A percentile compares a stretch with the other conserved stretches of the same genome.
phyloP scores from a whole-genome alignment of 164 flowering plant genomes.

The Nymphaea colorata region DNA sequence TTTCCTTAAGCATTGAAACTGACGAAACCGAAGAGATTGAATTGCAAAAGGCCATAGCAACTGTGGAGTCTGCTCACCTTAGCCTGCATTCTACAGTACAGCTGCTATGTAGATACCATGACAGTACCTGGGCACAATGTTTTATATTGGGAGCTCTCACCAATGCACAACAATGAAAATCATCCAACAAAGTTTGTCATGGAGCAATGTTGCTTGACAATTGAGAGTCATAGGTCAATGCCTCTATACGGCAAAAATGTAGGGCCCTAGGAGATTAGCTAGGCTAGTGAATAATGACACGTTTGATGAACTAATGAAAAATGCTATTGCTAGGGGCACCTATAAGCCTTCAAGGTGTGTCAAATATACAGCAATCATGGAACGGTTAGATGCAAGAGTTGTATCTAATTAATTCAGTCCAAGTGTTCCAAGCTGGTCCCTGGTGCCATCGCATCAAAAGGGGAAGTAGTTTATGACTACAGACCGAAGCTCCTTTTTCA shows the following conservation, averaged over 20 bases:
- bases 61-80: conserved; percentile 24
- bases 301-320: conserved; percentile 80
- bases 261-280: conserved; percentile 53
- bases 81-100: conserved; percentile 50
- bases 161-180: conserved; percentile 17
- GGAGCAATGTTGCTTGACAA: conserved; percentile 45
- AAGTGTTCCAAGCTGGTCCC: conserved; percentile 42
- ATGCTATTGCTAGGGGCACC: conserved; percentile 72
- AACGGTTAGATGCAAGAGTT: conserved; percentile 60
- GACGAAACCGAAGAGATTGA: conserved; percentile 81
- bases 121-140: conserved; percentile 76
- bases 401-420: conserved; percentile 54
- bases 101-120: conserved; percentile 59
- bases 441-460: conserved; percentile 21
- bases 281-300: conserved; percentile 56
- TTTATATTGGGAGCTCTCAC: conserved; percentile 52
- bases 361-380: conserved; percentile 51
- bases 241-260: conserved; percentile 53
- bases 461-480: too few relatives aligned
- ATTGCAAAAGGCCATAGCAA: conserved; percentile 49
- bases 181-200: conserved; percentile 26
- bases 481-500: too few relatives aligned
- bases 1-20: conserved; percentile 57
- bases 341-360: conserved; percentile 79
- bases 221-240: conserved; percentile 72